Evolutionary conservation across 202 grass and related monocot species (phyloP).

Genomic region (Schoenoplectus tabernaemontani): DNA sequence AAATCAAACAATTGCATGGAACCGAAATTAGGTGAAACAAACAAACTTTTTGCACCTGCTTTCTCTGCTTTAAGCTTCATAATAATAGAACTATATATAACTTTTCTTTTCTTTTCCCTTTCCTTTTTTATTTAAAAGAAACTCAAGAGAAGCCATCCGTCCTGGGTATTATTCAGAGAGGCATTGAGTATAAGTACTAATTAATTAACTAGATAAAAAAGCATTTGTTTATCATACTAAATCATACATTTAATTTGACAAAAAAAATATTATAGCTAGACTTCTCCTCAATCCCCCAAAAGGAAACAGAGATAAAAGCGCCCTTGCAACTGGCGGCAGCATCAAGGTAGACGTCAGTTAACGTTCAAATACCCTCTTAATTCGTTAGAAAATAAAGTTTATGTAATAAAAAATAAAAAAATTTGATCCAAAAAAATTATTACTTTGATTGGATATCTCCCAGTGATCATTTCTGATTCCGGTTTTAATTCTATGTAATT

Average conservation of each 20-base stretch:
- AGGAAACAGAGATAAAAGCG: neutral
- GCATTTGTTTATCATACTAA: neutral
- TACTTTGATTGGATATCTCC: too few relatives aligned
- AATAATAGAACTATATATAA: neutral
- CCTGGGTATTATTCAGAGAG: neutral
- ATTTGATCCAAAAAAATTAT: too few relatives aligned
- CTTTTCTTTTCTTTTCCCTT: neutral
- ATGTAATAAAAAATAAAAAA: too few relatives aligned
- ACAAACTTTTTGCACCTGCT: neutral
- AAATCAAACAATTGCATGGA: neutral
- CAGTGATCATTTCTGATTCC: too few relatives aligned
- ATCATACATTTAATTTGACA: too few relatives aligned
- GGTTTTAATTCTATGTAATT: neutral
- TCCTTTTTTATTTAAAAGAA: neutral
- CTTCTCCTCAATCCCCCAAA: neutral
- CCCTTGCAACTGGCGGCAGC: neutral
- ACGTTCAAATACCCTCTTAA: too few relatives aligned
- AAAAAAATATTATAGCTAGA: neutral
- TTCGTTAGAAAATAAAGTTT: too few relatives aligned
- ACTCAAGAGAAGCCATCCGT: neutral
- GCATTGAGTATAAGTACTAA: neutral
- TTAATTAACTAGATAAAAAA: neutral
- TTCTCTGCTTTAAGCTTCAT: neutral
- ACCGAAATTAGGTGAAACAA: slow-evolving; percentile 7
- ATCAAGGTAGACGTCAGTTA: too few relatives aligned